Evolutionary conservation across 805 yeast species (phyloP), one percentile per base, ranked within the genome.

Genomic region (Barnettozyma siamensis): DNA sequence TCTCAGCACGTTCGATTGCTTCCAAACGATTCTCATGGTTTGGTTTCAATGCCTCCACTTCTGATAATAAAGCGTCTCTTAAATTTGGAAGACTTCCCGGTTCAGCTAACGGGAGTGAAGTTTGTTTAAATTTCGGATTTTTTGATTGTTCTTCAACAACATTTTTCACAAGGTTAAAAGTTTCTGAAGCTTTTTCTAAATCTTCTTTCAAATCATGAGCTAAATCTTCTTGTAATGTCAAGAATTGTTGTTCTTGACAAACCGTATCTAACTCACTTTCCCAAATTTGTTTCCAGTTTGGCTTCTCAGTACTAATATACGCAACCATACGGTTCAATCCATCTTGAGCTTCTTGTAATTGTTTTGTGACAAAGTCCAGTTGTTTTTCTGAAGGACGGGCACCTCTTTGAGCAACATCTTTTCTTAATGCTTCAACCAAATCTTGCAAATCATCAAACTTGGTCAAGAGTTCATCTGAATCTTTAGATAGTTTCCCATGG

Each of bases 401-500:
- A 17, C 96, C 95, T 47, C 97, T 74, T 45, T 80, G 83, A 0
- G 96, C 95, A 12, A 93, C 96, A 63, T 89, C 98, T 51, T 87
- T 80, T 41, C 96, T 70, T 41, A 91, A 66, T 0, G 86, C 86
- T 56, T 93, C 99, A 58, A 93, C 85, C 9, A 85, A 63, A 62
- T 93, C 99, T 57, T 89, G 96, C 16, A 93, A 66, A 50, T 88
- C 96, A 59, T 93, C 99, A 5, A 91, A 91, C 47, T 73, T 76
- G 1, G 91, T 80, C 27, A 93, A 69, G 9, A 93, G 63, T 1
- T 58, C 54, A 57, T 88, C 96, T 7, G 94, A 81, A 13, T 85
- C 89, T 34, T 75, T 77, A 7, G 94, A 84, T 19, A 93, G 69
- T 51, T 77, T 79, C 5, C 66, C 57, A 55, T 86, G 88, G 40